Conservation (phyloP, 2,329 filamentous ascomycete species). For the Xylariaceae sp. region DNA sequence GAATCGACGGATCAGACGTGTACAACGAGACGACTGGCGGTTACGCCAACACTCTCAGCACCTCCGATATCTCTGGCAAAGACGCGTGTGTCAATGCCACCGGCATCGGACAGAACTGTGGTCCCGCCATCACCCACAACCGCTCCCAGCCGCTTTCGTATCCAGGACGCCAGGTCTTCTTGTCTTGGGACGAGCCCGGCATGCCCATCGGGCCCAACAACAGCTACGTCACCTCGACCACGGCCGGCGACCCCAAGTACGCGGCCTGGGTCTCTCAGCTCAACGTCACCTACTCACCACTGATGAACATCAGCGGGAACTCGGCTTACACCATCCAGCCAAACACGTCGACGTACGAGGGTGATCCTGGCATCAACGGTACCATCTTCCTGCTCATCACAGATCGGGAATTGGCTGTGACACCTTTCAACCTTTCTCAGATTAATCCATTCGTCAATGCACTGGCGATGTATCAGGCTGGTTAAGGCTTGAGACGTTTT, state of each 20-base stretch:
- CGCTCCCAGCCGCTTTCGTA: conserved; percentile 67
- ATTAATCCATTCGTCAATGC: conserved; percentile 75
- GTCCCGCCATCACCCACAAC: conserved; percentile 63
- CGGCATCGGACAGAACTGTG: conserved; percentile 51
- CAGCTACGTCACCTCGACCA: conserved; percentile 66
- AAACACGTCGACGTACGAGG: conserved; percentile 60
- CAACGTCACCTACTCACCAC: conserved; percentile 64
- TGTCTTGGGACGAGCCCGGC: conserved; percentile 70
- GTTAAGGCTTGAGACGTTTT: conserved; percentile 50
- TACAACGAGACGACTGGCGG: conserved; percentile 61
- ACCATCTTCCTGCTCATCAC: conserved; percentile 79
- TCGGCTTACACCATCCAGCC: conserved; percentile 70
- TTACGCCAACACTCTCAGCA: conserved; percentile 51
- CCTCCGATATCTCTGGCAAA: conserved; percentile 35
- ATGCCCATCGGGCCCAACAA: conserved; percentile 72
- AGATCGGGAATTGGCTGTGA: conserved; percentile 62
- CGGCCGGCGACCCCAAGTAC: conserved; percentile 57
- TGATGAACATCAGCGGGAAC: conserved; percentile 51
- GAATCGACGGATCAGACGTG: conserved; percentile 57
- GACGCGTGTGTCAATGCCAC: conserved; percentile 57
- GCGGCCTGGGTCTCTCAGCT: conserved; percentile 76
- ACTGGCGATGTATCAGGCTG: conserved; percentile 72
- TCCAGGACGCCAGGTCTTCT: conserved; percentile 65
- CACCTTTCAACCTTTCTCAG: conserved; percentile 70
- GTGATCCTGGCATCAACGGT: conserved; percentile 67